Percentiles rank a stretch among this genome's conserved stretches.
Conservation (phyloP, 305 asterid genomes). For the Fraxinus platypoda region DNA sequence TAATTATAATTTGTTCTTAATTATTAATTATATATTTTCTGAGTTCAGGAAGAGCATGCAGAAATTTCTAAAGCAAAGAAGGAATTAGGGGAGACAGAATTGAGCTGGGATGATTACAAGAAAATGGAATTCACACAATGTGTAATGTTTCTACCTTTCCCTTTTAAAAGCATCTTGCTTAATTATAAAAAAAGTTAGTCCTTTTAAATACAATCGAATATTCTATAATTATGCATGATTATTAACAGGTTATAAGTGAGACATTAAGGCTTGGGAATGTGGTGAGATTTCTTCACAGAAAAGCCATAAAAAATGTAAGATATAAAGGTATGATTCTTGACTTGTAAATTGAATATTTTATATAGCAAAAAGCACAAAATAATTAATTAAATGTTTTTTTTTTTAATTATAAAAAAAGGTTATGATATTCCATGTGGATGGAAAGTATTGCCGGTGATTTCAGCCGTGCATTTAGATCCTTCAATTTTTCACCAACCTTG, state of each 20-base stretch:
- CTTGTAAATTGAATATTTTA: neutral
- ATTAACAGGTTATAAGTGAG: conserved; percentile 67
- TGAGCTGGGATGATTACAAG: conserved; percentile 89
- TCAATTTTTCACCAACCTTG: conserved; percentile 81
- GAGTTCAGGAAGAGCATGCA: conserved; percentile 60
- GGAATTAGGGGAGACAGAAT: conserved; percentile 41
- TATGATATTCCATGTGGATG: conserved; percentile 99
- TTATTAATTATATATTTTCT: neutral
- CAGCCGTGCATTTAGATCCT: conserved; percentile 94
- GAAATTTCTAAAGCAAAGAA: conserved; percentile 44
- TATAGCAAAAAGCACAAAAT: neutral
- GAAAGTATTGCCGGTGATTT: conserved; percentile 93
- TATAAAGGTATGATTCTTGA: conserved; percentile 53
- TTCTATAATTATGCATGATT: neutral
- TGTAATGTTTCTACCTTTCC: conserved; percentile 36
- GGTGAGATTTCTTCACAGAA: conserved; percentile 87
- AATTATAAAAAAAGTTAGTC: too few relatives aligned
- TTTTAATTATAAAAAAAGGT: conserved; percentile 35
- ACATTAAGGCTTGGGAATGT: conserved; percentile 85
- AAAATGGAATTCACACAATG: conserved; percentile 93
- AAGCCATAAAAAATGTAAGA: conserved; percentile 75
- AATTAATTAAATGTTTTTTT: neutral
- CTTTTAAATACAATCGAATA: too few relatives aligned
- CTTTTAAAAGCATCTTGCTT: too few relatives aligned
- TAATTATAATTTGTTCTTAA: neutral